Evolutionary conservation across 2,329 filamentous ascomycete genomes (phyloP), one percentile per base, ranked within the genome.

Genomic region (Metarhizium anisopliae): DNA sequence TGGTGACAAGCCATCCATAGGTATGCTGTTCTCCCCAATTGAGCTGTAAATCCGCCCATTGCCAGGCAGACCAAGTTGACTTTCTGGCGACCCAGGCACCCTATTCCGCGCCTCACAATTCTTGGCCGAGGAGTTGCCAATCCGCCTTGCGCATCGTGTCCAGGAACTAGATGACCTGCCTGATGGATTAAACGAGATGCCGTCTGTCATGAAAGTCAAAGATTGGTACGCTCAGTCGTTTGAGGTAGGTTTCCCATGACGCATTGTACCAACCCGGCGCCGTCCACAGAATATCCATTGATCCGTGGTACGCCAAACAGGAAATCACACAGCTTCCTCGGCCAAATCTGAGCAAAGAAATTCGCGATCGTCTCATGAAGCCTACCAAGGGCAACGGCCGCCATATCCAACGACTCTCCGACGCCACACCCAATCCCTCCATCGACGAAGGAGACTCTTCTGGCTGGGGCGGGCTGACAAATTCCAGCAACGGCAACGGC

Each of bases 151-250:
- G 65, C 94, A 99, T 74, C 89, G 94, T 61, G 94, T 99, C 58
- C 89, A 96, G 73, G 94, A 99, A 76, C 83, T 99, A 56, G 85
- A 88, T 59, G 89, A 90, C 67, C 79, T 99, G 2, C 94, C 94
- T 40, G 94, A 99, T 80, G 94, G 94, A 55, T 82, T 99, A 59
- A 96, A 90, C 70, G 92, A 97, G 63, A 97, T 99, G 94, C 90
- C 92, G 43, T 97, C 94, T 11, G 96, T 99, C 63, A 86, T 87
- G 70, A 90, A 87, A 67, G 94, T 99, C 63, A 88, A 92, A 70
- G 92, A 97, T 68, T 99, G 94, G 94, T 99, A 99, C 72, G 94
- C 93, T 61, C 94, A 99, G 76, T 99, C 94, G 53, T 99, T 99
- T 68, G 94, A 99, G 84, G 92, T 96, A 82, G 64, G 81, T 50